Evolutionary conservation across 2,329 filamentous ascomycete genomes (phyloP).

Genomic region (Sclerotinia subarctica): DNA sequence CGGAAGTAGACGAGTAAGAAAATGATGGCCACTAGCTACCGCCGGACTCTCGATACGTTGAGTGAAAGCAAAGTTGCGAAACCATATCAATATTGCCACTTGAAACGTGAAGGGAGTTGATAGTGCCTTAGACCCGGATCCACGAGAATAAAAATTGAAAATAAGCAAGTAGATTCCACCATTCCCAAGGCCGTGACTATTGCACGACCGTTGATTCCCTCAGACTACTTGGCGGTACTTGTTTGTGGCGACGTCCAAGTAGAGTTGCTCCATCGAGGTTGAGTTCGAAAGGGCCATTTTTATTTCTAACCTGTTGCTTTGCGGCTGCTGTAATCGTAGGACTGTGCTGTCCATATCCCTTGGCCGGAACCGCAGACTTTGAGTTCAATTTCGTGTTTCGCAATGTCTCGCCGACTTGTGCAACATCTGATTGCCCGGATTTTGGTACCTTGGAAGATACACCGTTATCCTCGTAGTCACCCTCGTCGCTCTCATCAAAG

Average conservation of each 20-base stretch:
- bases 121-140: background rate
- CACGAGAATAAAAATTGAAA: background rate
- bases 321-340: constrained; percentile 80
- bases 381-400: constrained; percentile 72
- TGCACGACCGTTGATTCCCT: constrained; percentile 32
- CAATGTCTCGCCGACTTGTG: constrained; percentile 81
- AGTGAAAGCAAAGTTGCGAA: background rate
- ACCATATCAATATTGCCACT: background rate
- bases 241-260: constrained; percentile 66
- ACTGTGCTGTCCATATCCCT: constrained; percentile 87
- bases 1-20: background rate
- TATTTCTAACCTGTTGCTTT: constrained; percentile 69
- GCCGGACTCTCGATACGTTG: background rate
- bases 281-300: constrained; percentile 83
- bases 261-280: constrained; percentile 88
- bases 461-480: constrained; percentile 52
- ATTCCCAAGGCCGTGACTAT: constrained; percentile 18
- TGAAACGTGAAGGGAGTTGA: background rate
- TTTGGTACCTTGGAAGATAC: constrained; percentile 66
- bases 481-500: constrained; percentile 64
- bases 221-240: constrained; percentile 39
- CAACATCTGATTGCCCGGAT: constrained; percentile 55
- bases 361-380: constrained; percentile 55
- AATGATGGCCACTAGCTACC: background rate
- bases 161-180: background rate